A percentile compares a stretch with the other conserved stretches of the same genome.
Conservation (phyloP, 1,284 basidiomycete genomes). For the Cutaneotrichosporon curvatum region DNA sequence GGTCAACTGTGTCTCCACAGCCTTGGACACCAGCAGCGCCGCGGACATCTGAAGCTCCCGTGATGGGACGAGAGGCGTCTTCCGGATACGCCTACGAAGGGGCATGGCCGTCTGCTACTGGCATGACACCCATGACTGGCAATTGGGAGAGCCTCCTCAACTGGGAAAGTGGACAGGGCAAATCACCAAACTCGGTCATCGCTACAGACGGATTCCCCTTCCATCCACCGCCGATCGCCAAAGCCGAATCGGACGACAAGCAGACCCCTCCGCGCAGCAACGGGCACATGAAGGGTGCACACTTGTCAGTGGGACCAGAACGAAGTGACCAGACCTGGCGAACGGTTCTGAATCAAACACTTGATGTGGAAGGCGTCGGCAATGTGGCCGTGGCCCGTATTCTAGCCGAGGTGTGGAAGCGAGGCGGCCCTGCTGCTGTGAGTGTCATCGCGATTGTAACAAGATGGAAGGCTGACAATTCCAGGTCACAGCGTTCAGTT, state of each 20-base stretch:
- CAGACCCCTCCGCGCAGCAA: too few relatives aligned
- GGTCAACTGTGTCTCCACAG: conserved; percentile 9
- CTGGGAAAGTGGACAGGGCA: conserved; percentile 2
- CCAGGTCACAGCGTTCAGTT: conserved; percentile 31
- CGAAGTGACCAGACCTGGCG: conserved; percentile 19
- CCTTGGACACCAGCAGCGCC: too few relatives aligned
- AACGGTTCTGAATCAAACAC: conserved; percentile 27
- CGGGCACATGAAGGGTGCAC: too few relatives aligned
- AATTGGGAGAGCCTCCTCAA: conserved; percentile 29
- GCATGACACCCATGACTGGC: neutral
- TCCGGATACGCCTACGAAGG: too few relatives aligned
- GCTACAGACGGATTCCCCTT: too few relatives aligned
- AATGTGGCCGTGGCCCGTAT: conserved; percentile 27
- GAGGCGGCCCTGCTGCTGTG: conserved; percentile 37
- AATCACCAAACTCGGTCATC: neutral
- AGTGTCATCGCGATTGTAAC: too few relatives aligned
- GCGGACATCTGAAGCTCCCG: too few relatives aligned
- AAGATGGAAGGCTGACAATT: neutral
- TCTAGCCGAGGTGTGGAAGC: conserved; percentile 38
- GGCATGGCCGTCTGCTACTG: neutral
- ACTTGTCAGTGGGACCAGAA: too few relatives aligned
- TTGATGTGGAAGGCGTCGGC: conserved; percentile 41
- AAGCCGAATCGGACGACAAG: too few relatives aligned
- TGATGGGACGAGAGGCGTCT: too few relatives aligned
- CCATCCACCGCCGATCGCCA: too few relatives aligned